phyloP scores from a whole-genome alignment of 371 early-diverging fungal genomes.

The Polyrhizophydium stewartii region DNA sequence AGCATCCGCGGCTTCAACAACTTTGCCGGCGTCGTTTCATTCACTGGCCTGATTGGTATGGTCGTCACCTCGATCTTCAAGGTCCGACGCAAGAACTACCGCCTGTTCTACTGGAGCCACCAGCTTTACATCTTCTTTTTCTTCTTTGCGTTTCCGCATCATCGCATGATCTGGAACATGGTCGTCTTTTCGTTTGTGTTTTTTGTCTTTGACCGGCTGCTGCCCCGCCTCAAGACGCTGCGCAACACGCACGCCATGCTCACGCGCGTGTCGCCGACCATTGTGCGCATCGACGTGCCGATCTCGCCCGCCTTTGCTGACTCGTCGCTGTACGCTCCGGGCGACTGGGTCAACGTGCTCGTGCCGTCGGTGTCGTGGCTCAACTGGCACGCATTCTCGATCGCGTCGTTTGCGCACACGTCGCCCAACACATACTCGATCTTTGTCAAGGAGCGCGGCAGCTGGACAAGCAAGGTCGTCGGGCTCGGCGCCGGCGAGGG shows the following conservation, averaged over 20 bases:
- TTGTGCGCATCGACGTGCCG: constrained; percentile 14
- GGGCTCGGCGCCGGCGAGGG: constrained; percentile 1
- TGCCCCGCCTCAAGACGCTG: constrained; percentile 4
- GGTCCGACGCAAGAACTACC: constrained; percentile 9
- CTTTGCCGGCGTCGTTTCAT: constrained; percentile 9
- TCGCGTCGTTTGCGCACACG: constrained; percentile 2
- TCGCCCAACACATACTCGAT: constrained; percentile 4
- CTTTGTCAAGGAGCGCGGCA: constrained; percentile 8
- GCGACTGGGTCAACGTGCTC: constrained; percentile 15
- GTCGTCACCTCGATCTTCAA: constrained; percentile 12
- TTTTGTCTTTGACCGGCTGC: constrained; percentile 18
- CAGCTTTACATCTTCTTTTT: constrained; percentile 17
- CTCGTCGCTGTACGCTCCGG: constrained; percentile 11
- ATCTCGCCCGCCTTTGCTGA: neutral
- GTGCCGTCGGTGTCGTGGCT: constrained; percentile 10
- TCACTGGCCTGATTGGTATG: constrained; percentile 4
- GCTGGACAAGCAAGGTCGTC: constrained; percentile 7
- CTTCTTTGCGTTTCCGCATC: constrained; percentile 11
- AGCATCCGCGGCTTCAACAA: constrained; percentile 4
- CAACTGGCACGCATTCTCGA: constrained; percentile 24
- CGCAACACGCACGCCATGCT: constrained; percentile 8
- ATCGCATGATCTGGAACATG: neutral
- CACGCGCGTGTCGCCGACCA: neutral
- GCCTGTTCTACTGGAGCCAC: constrained; percentile 19
- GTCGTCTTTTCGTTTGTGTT: constrained; percentile 12